Evolutionary conservation across 23 red algal species (phyloP).

Genomic region (Gracilaria domingensis): DNA sequence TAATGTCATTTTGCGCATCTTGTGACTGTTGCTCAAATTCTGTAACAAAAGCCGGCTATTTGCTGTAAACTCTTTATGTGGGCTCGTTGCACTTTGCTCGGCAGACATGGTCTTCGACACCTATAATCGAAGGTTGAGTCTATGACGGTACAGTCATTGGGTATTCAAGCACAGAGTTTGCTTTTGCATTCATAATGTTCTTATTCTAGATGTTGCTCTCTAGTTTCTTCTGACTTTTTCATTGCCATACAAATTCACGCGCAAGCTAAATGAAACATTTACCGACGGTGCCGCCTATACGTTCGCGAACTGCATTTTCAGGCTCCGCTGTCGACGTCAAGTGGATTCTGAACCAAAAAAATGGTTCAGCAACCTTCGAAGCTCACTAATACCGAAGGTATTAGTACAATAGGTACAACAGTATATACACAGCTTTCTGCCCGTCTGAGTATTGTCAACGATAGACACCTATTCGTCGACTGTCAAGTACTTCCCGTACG

Average conservation of each 20-base stretch:
- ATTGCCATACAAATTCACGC: background rate
- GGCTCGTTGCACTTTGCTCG: background rate
- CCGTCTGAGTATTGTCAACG: background rate
- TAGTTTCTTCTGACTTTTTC: background rate
- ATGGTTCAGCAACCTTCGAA: background rate
- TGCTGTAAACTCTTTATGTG: background rate
- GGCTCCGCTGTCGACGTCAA: background rate
- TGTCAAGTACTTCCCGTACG: conserved; percentile 42
- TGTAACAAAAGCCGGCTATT: background rate
- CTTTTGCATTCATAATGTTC: background rate
- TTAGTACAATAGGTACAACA: background rate
- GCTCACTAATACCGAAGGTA: background rate
- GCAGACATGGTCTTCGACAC: background rate
- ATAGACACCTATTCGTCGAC: conserved; percentile 8
- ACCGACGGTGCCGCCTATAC: background rate
- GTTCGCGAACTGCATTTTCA: background rate
- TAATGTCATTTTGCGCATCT: conserved; percentile 44
- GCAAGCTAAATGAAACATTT: background rate
- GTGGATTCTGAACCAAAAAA: background rate
- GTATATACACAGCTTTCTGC: background rate
- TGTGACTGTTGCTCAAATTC: conserved; percentile 24
- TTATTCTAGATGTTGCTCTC: background rate
- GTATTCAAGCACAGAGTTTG: background rate
- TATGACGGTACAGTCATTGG: background rate
- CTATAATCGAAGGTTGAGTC: background rate